These are phyloP conservation scores for Leucocoprinus leucothites DNA, from an alignment of 768 basidiomycete genomes.

Conservation along the genomic window DNA sequence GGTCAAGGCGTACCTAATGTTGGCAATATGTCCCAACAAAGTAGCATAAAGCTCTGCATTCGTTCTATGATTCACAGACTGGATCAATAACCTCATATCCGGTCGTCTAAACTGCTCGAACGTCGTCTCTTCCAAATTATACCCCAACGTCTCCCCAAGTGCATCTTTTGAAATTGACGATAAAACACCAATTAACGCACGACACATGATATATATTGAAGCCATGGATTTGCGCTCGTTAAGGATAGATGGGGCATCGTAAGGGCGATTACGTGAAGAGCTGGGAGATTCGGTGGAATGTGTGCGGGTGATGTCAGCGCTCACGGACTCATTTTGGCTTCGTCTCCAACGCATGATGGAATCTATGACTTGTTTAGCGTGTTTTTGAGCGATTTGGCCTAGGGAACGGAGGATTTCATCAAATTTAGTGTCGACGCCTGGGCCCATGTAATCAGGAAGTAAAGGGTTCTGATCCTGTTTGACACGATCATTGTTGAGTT, in stretches of 20 bases:
- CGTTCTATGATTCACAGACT: slow-evolving; percentile 72
- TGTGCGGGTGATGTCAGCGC: slow-evolving; percentile 46
- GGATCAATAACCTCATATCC: slow-evolving; percentile 59
- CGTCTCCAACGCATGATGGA: slow-evolving; percentile 86
- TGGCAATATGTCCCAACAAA: slow-evolving; percentile 81
- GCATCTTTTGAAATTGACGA: slow-evolving; percentile 72
- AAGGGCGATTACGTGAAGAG: slow-evolving; percentile 33
- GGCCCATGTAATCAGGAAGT: slow-evolving; percentile 66
- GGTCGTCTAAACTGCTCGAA: slow-evolving; percentile 82
- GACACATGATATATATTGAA: slow-evolving; percentile 87
- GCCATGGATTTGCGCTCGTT: slow-evolving; percentile 78
- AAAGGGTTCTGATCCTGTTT: slow-evolving; percentile 66
- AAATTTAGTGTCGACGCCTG: slow-evolving; percentile 71
- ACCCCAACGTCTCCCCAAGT: slow-evolving; percentile 73
- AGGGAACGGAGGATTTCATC: slow-evolving; percentile 85
- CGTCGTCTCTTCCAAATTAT: slow-evolving; percentile 81
- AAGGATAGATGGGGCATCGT: slow-evolving; percentile 49
- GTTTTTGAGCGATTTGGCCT: slow-evolving; percentile 81
- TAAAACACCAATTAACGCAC: slow-evolving; percentile 77
- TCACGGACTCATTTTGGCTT: slow-evolving; percentile 63
- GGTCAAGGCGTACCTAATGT: slow-evolving; percentile 56
- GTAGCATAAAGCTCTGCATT: slow-evolving; percentile 84
- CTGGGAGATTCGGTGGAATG: slow-evolving; percentile 41
- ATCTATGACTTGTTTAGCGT: slow-evolving; percentile 81
- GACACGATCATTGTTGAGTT: not conserved